Base-by-base conservation (phyloP, 2,329 filamentous ascomycete genomes). In the Fusarium poae region DNA sequence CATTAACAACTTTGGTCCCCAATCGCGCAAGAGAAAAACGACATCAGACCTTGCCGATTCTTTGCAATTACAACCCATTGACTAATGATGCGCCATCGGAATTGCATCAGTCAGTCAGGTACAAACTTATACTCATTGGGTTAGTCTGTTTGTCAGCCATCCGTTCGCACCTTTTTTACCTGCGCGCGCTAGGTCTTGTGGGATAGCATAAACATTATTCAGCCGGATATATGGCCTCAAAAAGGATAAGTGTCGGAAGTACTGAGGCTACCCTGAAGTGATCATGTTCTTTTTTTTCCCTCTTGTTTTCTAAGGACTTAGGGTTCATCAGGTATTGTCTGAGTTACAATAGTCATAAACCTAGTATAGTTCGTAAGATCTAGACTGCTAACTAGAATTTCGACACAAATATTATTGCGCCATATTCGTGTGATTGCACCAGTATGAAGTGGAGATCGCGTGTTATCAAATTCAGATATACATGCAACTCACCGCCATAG, bases 21-120 rank as follows among this genome's bases (percentile, higher is more conserved):
- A 51, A 51, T 42, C 35, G 42, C 43, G 30, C 34, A 46, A 32
- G 57, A 37, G 52, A 20, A 44, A 57, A 30, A 49, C 56, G 35
- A 46, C 40, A 46, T 35, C 20, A 61, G 59, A 62, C 42, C 35
- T 48, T 62, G 40, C 57, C 57, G 37, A 23, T 29, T 63, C 62
- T 43, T 49, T 56, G 52, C 53, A 65, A 65, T 65, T n/a, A 20
- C 23, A 27, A 60, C 37, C 61, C 35, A 60, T 46, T 65, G 60
- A 65, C 60, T 65, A 65, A 65, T 65, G 45, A 48, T 65, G 60
- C 45, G 27, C 20, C 21, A 16, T 30, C 37, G n/a, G 52, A 54
- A 48, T 59, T 37, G 40, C 61, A 50, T 64, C 59, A 64, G 52
- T 64, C 59, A 64, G 52, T 65, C 25, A 42, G 39, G 37, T 21